These are phyloP conservation scores for Nowakowskiella sp. DNA, from an alignment of 192 early-diverging fungal species.

Conservation along the genomic window DNA sequence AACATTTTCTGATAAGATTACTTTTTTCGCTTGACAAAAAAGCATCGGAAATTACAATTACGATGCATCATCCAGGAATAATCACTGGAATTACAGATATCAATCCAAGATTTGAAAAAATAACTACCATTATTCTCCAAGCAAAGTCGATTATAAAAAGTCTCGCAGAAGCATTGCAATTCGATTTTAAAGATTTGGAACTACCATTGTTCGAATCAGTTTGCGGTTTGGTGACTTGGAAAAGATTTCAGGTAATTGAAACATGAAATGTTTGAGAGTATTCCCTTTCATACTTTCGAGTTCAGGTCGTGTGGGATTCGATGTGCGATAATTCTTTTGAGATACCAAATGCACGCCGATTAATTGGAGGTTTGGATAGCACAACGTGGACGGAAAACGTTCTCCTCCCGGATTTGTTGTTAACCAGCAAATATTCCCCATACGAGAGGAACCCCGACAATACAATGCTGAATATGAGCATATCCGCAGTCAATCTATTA, in stretches of 20 bases:
- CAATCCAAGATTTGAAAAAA: constrained; percentile 30
- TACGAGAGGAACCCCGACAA: constrained; percentile 20
- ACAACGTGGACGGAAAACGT: constrained; percentile 42
- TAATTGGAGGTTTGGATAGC: constrained; percentile 29
- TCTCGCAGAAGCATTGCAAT: too few relatives aligned
- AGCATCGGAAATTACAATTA: too few relatives aligned
- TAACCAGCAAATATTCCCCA: constrained; percentile 34
- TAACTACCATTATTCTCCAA: too few relatives aligned
- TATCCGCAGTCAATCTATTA: constrained; percentile 26
- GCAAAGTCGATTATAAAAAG: too few relatives aligned
- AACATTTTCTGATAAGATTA: too few relatives aligned
- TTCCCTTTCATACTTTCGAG: constrained; percentile 1
- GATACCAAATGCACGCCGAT: constrained; percentile 19
- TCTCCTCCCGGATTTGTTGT: constrained; percentile 36
- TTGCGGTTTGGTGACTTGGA: too few relatives aligned
- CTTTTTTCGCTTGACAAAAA: too few relatives aligned
- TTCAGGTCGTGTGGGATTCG: constrained; percentile 23
- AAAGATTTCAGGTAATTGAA: constrained; percentile 20
- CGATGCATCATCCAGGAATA: constrained; percentile 39
- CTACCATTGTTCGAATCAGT: not conserved
- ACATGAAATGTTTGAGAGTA: not conserved
- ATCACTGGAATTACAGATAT: constrained; percentile 37
- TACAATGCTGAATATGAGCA: constrained; percentile 19
- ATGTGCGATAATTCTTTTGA: constrained; percentile 28
- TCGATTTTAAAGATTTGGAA: not conserved